Percentiles rank a stretch among this genome's conserved stretches.
These are phyloP conservation scores for Exophiala mesophila DNA, from an alignment of 2,329 filamentous ascomycete genomes.

Conservation along the genomic window DNA sequence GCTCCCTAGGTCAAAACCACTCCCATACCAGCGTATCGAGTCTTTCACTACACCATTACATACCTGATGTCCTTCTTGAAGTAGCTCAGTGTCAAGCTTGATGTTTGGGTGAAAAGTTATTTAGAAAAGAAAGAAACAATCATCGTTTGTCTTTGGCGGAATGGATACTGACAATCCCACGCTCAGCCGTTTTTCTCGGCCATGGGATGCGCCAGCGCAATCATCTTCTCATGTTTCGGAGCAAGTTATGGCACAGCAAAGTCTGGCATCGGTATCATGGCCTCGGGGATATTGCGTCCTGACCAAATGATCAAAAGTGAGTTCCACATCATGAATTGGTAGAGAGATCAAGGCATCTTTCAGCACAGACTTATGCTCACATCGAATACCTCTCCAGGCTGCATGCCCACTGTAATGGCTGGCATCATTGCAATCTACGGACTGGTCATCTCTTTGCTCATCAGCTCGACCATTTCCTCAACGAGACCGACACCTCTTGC, in stretches of 20 bases:
- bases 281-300: conserved; percentile 95
- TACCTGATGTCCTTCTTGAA: conserved; percentile 30
- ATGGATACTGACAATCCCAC: not conserved
- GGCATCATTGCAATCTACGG: conserved; percentile 99
- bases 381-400: not conserved
- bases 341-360: not conserved
- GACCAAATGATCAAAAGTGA: conserved; percentile 99
- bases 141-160: too few relatives aligned
- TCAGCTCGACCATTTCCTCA: conserved; percentile 69
- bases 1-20: not conserved
- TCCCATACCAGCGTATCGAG: not conserved
- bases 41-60: not conserved
- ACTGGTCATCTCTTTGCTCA: conserved; percentile 80
- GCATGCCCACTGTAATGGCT: conserved; percentile 73
- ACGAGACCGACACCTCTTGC: conserved; percentile 68
- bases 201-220: conserved; percentile 91
- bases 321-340: conserved; percentile 34
- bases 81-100: not conserved
- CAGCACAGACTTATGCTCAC: too few relatives aligned
- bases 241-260: conserved; percentile 98
- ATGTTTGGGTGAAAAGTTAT: not conserved
- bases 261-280: conserved; percentile 96
- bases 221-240: conserved; percentile 94
- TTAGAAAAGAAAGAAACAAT: not conserved
- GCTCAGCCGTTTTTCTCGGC: conserved; percentile 84